Percentiles rank a stretch among this genome's conserved stretches.
Evolutionary conservation across 495 filamentous ascomycete genomes (phyloP).

Genomic region (Amniculicola lignicola): DNA sequence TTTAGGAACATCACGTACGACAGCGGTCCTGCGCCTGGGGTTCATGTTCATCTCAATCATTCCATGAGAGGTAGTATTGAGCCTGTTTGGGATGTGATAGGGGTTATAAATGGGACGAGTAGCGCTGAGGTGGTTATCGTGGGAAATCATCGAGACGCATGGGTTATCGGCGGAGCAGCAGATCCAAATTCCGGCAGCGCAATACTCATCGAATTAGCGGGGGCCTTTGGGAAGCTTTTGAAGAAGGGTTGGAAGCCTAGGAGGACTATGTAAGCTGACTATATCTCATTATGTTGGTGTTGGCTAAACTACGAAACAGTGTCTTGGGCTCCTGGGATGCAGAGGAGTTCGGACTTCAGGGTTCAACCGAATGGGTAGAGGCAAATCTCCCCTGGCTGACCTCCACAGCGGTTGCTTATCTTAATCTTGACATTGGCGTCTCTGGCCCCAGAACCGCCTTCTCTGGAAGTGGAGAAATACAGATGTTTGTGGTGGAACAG

Average conservation of each 20-base stretch:
- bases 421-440: conserved; percentile 64
- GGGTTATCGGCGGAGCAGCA: conserved; percentile 26
- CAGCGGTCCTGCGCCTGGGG: conserved; percentile 35
- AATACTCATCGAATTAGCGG: conserved; percentile 24
- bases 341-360: conserved; percentile 29
- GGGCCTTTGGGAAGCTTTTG: conserved; percentile 25
- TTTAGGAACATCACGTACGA: conserved; percentile 35
- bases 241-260: conserved; percentile 26
- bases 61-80: conserved; percentile 30
- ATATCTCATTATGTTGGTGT: background rate
- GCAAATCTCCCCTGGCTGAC: conserved; percentile 28
- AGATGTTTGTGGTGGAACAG: conserved; percentile 29
- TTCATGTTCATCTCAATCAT: conserved; percentile 31
- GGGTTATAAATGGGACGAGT: conserved; percentile 39
- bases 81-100: conserved; percentile 41
- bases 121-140: conserved; percentile 33
- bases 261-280: conserved; percentile 22
- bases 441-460: conserved; percentile 40
- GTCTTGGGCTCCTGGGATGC: conserved; percentile 26
- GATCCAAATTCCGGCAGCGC: conserved; percentile 27
- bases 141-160: conserved; percentile 29
- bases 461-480: conserved; percentile 33
- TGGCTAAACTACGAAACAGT: background rate
- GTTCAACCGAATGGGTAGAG: conserved; percentile 32
- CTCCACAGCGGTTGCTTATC: conserved; percentile 51